Base-by-base conservation (phyloP, 805 yeast genomes). In the Yarrowia porcina region DNA sequence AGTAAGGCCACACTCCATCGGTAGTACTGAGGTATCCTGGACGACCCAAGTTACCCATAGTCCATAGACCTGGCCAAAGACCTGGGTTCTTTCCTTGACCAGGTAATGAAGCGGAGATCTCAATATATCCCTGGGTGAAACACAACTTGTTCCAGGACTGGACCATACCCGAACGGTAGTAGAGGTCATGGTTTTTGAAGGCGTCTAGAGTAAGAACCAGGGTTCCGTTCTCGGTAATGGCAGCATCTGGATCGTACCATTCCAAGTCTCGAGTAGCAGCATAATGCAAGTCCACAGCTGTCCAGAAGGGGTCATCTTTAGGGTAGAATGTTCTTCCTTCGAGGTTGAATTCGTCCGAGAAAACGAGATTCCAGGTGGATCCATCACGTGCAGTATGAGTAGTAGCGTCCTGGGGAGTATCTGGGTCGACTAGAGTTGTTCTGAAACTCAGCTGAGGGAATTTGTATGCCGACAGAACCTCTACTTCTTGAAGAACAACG, bases 41-140 rank as follows among this genome's bases (percentile, higher is more conserved):
- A 68, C 97, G 83, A 33, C 89, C 98, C 67, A 92, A 78, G 71
- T 92, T 92, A 45, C 97, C 97, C 84, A 92, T 79, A 3, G 97
- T 82, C 97, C 97, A 92, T 64, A 90, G 69, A 79, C 97, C 98
- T 0, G 98, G 97, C 98, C 98, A 92, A 67, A 92, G 77, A 21
- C 98, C 98, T 4, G 87, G 78, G 33, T 86, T 80, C 63, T 83
- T 77, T 69, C 96, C 96, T 67, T 81, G 82, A 66, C 90, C 89
- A 28, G 97, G 97, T 66, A 92, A 75, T 64, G 81, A 81, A 0
- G 89, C 93, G 10, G 90, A 84, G 3, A 88, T 82, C 71, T 90
- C 97, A 67, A 91, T 69, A 44, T 78, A 72, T 50, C 97, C 97
- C 71, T 90, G 90, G 5, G 96, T 87, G 73, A 88, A 90, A 72